phyloP scores from a whole-genome alignment of 257 asterid species.

The Cruciata laevipes region DNA sequence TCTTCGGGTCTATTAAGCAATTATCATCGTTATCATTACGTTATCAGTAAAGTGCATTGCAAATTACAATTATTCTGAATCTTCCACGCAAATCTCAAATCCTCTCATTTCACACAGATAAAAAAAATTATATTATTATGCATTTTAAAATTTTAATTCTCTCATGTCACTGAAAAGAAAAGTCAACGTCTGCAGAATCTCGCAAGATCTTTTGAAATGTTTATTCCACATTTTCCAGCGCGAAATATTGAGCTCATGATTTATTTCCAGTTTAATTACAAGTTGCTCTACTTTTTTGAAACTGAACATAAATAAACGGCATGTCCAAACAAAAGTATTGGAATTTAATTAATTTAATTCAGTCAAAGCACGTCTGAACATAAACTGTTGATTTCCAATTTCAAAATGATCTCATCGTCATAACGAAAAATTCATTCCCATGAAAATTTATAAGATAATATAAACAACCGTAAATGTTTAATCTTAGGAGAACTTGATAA shows the following conservation, averaged over 20 bases:
- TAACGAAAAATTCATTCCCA: neutral
- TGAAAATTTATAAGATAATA: too few species aligned
- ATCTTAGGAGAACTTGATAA: neutral
- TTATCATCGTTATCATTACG: neutral
- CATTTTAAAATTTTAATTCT: too few species aligned
- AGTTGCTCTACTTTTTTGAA: neutral
- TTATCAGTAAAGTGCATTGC: neutral
- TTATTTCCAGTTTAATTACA: neutral
- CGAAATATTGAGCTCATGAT: neutral
- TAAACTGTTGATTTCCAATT: too few species aligned
- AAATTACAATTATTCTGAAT: neutral
- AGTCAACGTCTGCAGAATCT: neutral
- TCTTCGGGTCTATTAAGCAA: neutral
- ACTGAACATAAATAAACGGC: neutral
- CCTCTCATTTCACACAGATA: too few species aligned
- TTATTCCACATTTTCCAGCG: conserved; percentile 1
- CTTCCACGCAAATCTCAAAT: neutral
- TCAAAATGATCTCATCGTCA: neutral
- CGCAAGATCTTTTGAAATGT: neutral
- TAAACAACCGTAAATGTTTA: neutral
- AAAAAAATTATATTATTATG: too few species aligned
- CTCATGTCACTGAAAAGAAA: neutral
- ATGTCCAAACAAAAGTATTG: neutral
- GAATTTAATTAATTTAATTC: neutral
- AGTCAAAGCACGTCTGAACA: neutral